Evolutionary conservation across 2,329 filamentous ascomycete genomes (phyloP), one percentile per base, ranked within the genome.

Genomic region (Decorospora gaudefroyi): DNA sequence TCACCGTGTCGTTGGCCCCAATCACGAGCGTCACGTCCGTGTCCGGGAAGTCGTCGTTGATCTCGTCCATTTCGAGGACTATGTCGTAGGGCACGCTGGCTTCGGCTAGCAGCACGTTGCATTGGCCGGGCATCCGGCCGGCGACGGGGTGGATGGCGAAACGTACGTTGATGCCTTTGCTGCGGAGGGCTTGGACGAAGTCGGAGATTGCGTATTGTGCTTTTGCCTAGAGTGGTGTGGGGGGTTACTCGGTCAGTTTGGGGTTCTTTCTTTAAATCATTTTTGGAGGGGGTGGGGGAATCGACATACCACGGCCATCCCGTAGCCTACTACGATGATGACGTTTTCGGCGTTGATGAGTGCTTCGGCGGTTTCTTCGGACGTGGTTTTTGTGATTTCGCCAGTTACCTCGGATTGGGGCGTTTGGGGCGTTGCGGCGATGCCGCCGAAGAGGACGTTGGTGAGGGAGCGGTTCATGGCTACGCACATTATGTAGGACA

Each of bases 261-360:
- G n/a, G n/a, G n/a, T n/a, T n/a, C n/a, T n/a, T n/a, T n/a, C n/a
- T n/a, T n/a, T n/a, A n/a, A n/a, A n/a, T n/a, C n/a, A n/a, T n/a
- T n/a, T n/a, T n/a, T n/a, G n/a, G n/a, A n/a, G n/a, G n/a, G n/a
- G n/a, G n/a, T n/a, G n/a, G n/a, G n/a, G n/a, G n/a, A n/a, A n/a
- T n/a, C n/a, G n/a, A n/a, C n/a, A n/a, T n/a, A n/a, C n/a, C 1
- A 96, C 90, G 0, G 90, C 90, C 90, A 96, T 96, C 38, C 90
- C 90, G 59, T 95, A 96, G 1, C 90, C 90, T 4, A 95, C 90
- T 1, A 92, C 85, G 40, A 96, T 90, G 59, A 95, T 93, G 42
- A 95, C 88, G 32, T 80, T 90, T 62, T 95, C 88, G 0, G 89
- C 85, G 49, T 86, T 86, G 11, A 83, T 74, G 2, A 95, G 76